Evolutionary conservation across 78 protist genomes (phyloP), one percentile per base, ranked within the genome.

Genomic region (Protostelium mycophagum): DNA sequence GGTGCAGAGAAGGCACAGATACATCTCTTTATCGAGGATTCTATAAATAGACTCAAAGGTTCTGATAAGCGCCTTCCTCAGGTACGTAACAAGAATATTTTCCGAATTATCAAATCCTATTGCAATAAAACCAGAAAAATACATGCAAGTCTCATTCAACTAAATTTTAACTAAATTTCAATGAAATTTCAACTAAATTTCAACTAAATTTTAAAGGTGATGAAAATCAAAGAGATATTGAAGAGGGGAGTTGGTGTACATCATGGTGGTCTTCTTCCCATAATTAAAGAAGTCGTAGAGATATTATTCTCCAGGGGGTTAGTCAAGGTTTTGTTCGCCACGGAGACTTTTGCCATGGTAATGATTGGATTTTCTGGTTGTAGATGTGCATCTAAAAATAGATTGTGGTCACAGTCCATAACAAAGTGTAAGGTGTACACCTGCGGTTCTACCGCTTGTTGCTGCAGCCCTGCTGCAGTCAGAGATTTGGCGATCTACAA

Each of bases 261-360:
- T 87, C 99, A 99, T 91, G 90, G 96, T 31, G 99, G 99, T 16
- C 38, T 98, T 85, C 90, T 99, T n/a, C 99, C 99, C 28, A 93
- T 98, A 36, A 38, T 98, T 0, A 97, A 97, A 90, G 99, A 98
- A 36, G 73, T 97, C 28, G 98, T 97, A 36, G 99, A 99, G 86
- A 92, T 98, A 29, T 93, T 98, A 16, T 99, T 99, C 88, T 35
- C 90, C n/a, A 90, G 95, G 28, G 98, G 99, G 0, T 63, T 97
- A 23, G 93, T 97, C 28, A 96, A 97, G 34, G 96, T 98, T 0
- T 84, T 99, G 36, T 98, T 98, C 38, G 99, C 99, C 28, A 99
- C 99, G 0, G 99, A 98, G 91, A 99, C 99, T 16, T 98, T 99
- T 90, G 99, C 99, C 25, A 98, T 99, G 99, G 73, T 51, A 16